Evolutionary conservation across 768 basidiomycete genomes (phyloP).

Genomic region (Galerina sulciceps): DNA sequence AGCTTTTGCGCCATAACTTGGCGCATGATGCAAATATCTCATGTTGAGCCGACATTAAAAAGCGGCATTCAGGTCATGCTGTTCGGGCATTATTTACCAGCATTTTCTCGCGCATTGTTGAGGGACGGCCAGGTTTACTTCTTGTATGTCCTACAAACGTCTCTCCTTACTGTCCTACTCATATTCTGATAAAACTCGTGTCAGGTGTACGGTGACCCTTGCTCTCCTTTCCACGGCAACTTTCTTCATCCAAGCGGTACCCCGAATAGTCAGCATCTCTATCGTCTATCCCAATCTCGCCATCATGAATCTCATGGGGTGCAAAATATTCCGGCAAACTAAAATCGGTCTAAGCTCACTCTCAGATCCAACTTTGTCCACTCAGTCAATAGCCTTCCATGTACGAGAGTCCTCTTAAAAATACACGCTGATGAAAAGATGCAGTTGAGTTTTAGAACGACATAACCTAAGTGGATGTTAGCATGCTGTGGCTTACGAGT

Average conservation of each 20-base stretch:
- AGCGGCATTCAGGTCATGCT: constrained; percentile 15
- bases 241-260: not conserved
- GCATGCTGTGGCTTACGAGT: too few species aligned
- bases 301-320: constrained; percentile 20
- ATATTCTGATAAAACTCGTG: too few species aligned
- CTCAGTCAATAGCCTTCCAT: not conserved
- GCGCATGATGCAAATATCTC: constrained; percentile 22
- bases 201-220: constrained; percentile 11
- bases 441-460: too few species aligned
- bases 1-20: constrained; percentile 36
- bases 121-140: constrained; percentile 37
- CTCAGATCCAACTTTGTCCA: not conserved
- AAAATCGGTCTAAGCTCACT: constrained; percentile 2
- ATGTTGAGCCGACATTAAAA: not conserved
- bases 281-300: constrained; percentile 10
- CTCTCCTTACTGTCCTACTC: not conserved
- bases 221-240: constrained; percentile 8
- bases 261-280: not conserved
- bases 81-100: constrained; percentile 28
- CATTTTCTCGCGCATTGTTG: constrained; percentile 27
- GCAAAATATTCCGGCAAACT: constrained; percentile 19
- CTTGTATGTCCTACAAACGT: constrained; percentile 24
- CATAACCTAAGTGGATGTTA: too few species aligned
- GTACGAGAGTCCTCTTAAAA: too few species aligned
- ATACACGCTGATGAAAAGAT: too few species aligned